Conservation (phyloP, 306 rosid species). For the Cucumis cinereus region DNA sequence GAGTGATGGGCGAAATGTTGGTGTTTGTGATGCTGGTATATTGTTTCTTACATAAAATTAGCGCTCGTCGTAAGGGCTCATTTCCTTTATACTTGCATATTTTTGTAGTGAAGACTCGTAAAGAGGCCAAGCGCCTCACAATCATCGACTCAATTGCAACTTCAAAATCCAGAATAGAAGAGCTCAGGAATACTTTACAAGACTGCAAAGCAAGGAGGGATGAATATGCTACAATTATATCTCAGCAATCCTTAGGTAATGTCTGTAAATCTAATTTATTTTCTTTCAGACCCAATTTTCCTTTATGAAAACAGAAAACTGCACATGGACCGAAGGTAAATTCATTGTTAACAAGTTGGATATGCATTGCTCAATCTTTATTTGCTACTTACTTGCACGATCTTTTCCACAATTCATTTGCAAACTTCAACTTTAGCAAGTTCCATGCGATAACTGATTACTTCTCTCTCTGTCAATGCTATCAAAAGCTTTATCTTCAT, state of each 20-base stretch:
- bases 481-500: conserved; percentile 35
- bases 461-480: neutral
- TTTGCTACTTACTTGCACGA: neutral
- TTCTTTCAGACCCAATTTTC: neutral
- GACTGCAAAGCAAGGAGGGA: conserved; percentile 36
- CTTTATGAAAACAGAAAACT: neutral
- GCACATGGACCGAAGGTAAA: neutral
- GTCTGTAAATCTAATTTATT: neutral
- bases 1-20: neutral
- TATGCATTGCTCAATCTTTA: neutral
- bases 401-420: neutral
- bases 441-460: neutral
- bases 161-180: conserved; percentile 38
- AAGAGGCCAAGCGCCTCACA: conserved; percentile 66
- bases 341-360: neutral
- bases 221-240: conserved; percentile 28
- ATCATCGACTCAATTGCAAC: conserved; percentile 49
- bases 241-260: conserved; percentile 47
- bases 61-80: neutral
- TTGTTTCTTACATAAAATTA: neutral
- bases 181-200: conserved; percentile 30
- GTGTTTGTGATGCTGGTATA: neutral
- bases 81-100: neutral
- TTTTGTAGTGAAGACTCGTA: conserved; percentile 59
- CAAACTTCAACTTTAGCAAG: neutral